Conservation (phyloP, 164 flowering plant genomes). For the Macadamia tetraphylla region DNA sequence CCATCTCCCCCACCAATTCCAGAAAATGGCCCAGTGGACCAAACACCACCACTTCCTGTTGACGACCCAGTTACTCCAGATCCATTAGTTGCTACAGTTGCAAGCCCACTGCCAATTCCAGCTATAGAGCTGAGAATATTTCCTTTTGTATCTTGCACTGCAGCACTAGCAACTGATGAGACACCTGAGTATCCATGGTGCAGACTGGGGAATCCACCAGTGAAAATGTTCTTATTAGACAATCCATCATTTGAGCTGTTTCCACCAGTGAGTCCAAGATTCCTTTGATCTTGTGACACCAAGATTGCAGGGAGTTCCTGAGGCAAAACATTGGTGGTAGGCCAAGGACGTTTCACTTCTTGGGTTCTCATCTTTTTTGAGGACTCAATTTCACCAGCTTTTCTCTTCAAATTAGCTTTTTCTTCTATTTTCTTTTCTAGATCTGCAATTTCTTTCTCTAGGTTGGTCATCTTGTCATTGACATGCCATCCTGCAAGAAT, state of each 20-base stretch:
- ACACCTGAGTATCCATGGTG: conserved; percentile 13
- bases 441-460: conserved; percentile 35
- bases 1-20: conserved; percentile 12
- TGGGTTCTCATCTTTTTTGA: conserved; percentile 15
- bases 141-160: conserved; percentile 12
- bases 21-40: conserved; percentile 11
- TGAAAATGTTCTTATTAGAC: conserved; percentile 8
- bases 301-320: neutral
- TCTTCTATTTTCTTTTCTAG: conserved; percentile 21
- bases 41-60: conserved; percentile 5
- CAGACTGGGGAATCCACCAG: too few species aligned
- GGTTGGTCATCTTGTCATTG: conserved; percentile 25
- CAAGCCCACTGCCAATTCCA: conserved; percentile 7
- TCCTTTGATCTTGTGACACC: conserved; percentile 18
- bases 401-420: conserved; percentile 24
- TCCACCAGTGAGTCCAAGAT: conserved; percentile 8
- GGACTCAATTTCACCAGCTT: conserved; percentile 25
- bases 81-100: conserved; percentile 8
- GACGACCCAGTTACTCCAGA: conserved; percentile 2
- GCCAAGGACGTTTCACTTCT: conserved; percentile 26
- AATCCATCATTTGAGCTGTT: conserved; percentile 14
- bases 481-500: conserved; percentile 32
- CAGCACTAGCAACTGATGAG: conserved; percentile 4
- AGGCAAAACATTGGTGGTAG: conserved; percentile 4
- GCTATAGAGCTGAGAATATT: conserved; percentile 5